Conservation (phyloP, 2,329 filamentous ascomycete species). For the Cordyceps militaris region DNA sequence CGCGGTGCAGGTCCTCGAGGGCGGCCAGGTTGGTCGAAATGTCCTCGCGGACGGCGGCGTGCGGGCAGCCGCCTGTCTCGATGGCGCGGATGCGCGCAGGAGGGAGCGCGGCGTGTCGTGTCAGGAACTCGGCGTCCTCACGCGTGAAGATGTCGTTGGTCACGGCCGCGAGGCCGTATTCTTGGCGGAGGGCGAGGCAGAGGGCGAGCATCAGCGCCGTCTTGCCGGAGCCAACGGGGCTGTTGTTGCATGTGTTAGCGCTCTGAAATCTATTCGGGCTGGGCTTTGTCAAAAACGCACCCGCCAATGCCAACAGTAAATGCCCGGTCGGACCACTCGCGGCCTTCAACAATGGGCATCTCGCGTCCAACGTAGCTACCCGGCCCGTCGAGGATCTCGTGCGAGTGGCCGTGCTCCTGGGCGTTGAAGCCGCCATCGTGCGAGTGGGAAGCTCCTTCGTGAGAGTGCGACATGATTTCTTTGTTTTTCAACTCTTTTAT, state of each 20-base stretch:
- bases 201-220: slow-evolving; percentile 94
- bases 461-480: slow-evolving; percentile 33
- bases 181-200: slow-evolving; percentile 72
- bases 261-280: background rate
- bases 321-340: slow-evolving; percentile 80
- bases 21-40: slow-evolving; percentile 90
- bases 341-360: slow-evolving; percentile 85
- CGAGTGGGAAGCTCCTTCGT: slow-evolving; percentile 49
- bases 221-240: slow-evolving; percentile 93
- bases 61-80: slow-evolving; percentile 94
- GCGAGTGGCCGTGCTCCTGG: slow-evolving; percentile 83
- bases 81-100: slow-evolving; percentile 84
- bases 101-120: slow-evolving; percentile 74
- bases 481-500: background rate
- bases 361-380: slow-evolving; percentile 85
- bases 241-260: slow-evolving; percentile 28
- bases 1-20: slow-evolving; percentile 76
- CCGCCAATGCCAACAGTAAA: slow-evolving; percentile 98
- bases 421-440: slow-evolving; percentile 51
- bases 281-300: slow-evolving; percentile 43
- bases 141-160: slow-evolving; percentile 99
- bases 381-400: slow-evolving; percentile 91
- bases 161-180: slow-evolving; percentile 85
- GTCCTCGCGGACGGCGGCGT: slow-evolving; percentile 95
- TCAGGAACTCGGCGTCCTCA: slow-evolving; percentile 97